phyloP scores from a whole-genome alignment of 73 alveolate species.

The Paramecium octaurelia region DNA sequence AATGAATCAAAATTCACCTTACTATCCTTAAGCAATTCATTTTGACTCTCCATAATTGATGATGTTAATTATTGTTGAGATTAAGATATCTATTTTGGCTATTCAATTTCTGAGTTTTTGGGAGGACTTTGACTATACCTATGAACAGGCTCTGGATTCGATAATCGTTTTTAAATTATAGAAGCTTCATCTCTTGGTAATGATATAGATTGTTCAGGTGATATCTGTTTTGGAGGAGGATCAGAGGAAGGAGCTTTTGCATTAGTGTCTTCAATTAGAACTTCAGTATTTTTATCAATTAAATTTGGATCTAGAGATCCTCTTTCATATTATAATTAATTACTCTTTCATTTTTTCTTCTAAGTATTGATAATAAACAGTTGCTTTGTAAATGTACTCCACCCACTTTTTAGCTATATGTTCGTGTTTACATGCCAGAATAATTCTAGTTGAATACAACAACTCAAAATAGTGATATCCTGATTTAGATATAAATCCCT shows the following conservation, averaged over 20 bases:
- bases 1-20: conserved; percentile 71
- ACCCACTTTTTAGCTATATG: conserved; percentile 58
- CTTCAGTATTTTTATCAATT: neutral
- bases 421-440: conserved; percentile 61
- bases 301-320: neutral
- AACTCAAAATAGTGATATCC: conserved; percentile 54
- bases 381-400: conserved; percentile 35
- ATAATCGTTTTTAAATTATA: neutral
- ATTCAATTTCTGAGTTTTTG: neutral
- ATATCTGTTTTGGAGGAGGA: neutral
- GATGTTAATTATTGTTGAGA: neutral
- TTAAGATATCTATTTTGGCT: neutral
- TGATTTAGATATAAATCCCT: conserved; percentile 18
- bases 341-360: conserved; percentile 44
- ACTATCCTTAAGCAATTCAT: neutral
- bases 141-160: neutral
- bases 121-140: neutral
- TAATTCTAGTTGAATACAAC: conserved; percentile 4
- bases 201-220: neutral
- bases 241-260: neutral
- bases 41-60: neutral
- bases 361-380: conserved; percentile 29
- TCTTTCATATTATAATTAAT: neutral
- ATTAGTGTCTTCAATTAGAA: neutral
- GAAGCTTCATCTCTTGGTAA: conserved; percentile 17